Conservation (phyloP, 108 stramenopile species). For the Epithemia pelagica region DNA sequence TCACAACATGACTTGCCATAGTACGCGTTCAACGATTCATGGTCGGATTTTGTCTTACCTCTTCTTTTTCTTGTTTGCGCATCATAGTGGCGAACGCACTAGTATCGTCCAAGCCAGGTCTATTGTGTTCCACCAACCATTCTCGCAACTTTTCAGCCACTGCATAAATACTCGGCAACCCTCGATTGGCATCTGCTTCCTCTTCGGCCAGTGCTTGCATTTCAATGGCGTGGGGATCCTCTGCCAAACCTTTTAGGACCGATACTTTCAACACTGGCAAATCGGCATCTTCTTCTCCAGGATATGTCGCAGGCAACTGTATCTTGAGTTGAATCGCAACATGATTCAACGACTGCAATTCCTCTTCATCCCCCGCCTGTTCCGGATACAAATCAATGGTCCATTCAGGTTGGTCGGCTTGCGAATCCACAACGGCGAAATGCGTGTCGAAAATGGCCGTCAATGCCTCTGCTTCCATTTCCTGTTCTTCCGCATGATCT, state of each 20-base stretch:
- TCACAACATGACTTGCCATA: too few relatives aligned
- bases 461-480: constrained; percentile 86
- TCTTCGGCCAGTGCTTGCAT: constrained; percentile 52
- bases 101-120: constrained; percentile 81
- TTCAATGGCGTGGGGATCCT: constrained; percentile 46
- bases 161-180: constrained; percentile 75
- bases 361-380: constrained; percentile 33
- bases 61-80: constrained; percentile 17
- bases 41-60: too few relatives aligned
- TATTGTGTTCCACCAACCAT: constrained; percentile 83
- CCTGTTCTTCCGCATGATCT: constrained; percentile 79
- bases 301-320: constrained; percentile 60
- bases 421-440: constrained; percentile 24
- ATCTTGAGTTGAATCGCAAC: constrained; percentile 63
- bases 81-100: constrained; percentile 86
- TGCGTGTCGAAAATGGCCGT: constrained; percentile 70
- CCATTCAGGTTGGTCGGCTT: too few relatives aligned
- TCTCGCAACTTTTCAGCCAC: constrained; percentile 71
- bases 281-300: constrained; percentile 27
- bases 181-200: constrained; percentile 66
- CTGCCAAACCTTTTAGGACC: constrained; percentile 60
- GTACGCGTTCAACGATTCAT: too few relatives aligned
- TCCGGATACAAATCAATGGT: constrained; percentile 60
- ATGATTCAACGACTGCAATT: constrained; percentile 55
- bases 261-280: constrained; percentile 60